Percentiles rank a stretch among this genome's conserved stretches.
Evolutionary conservation across 805 yeast species (phyloP).

Genomic region (Diddensiella santjacobensis): DNA sequence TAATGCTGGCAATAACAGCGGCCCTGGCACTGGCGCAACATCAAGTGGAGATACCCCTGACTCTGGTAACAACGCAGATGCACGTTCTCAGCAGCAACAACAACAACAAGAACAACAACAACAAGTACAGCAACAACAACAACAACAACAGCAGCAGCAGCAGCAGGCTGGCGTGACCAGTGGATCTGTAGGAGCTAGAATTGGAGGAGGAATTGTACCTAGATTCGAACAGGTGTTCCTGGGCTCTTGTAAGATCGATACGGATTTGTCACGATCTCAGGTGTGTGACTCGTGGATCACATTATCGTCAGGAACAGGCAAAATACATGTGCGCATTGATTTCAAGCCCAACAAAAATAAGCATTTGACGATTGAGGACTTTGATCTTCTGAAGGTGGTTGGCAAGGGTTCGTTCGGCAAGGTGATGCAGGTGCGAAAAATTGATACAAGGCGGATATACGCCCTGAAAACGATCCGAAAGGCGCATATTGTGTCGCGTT

Average conservation of each 20-base stretch:
- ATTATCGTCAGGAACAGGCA: constrained; percentile 31
- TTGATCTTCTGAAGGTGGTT: constrained; percentile 87
- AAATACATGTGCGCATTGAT: constrained; percentile 53
- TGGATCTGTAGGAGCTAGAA: no score
- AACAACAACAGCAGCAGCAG: no score
- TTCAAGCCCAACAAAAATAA: constrained; percentile 58
- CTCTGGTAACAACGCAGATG: not conserved
- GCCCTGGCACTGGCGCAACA: not conserved
- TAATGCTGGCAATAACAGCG: not conserved
- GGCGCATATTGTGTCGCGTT: constrained; percentile 87
- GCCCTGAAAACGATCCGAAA: constrained; percentile 93
- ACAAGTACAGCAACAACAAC: no score
- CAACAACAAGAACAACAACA: no score
- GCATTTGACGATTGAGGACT: constrained; percentile 81
- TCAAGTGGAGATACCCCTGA: not conserved
- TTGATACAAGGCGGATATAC: constrained; percentile 90
- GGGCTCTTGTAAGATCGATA: constrained; percentile 61
- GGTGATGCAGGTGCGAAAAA: constrained; percentile 97
- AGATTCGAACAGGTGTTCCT: constrained; percentile 62
- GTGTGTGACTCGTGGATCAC: constrained; percentile 22
- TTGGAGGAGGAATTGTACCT: not conserved
- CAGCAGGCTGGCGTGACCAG: no score
- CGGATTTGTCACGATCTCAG: constrained; percentile 20
- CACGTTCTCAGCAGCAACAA: no score
- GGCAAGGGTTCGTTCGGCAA: constrained; percentile 99